Evolutionary conservation across 495 filamentous ascomycete species (phyloP).

Genomic region (Sphaerosporella brunnea): DNA sequence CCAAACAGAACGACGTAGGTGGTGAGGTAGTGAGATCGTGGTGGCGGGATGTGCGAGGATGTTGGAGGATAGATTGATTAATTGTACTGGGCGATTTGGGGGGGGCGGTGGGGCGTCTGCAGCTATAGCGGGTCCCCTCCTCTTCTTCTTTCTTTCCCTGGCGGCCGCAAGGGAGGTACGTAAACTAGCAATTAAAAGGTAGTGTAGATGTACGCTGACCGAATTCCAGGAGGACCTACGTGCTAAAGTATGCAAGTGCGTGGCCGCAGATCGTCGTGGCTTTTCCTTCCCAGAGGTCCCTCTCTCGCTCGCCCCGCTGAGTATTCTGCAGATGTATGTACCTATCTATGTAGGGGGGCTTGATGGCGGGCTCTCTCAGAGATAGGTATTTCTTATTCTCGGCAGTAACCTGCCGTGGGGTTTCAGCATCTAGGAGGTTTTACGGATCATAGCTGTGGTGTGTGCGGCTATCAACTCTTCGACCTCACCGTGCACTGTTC

Average conservation of each 20-base stretch:
- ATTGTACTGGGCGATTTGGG: too few relatives aligned
- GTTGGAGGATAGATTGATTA: slow-evolving; percentile 2
- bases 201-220: not conserved
- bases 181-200: not conserved
- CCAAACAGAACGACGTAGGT: not conserved
- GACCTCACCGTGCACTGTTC: too few relatives aligned
- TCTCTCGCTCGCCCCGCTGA: not conserved
- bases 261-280: not conserved
- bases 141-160: too few relatives aligned
- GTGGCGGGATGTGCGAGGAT: not conserved
- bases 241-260: not conserved
- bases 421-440: too few relatives aligned
- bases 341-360: too few relatives aligned
- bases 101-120: not conserved
- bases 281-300: not conserved
- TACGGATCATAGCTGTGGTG: too few relatives aligned
- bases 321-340: not conserved
- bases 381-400: too few relatives aligned
- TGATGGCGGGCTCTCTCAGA: too few relatives aligned
- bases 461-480: too few relatives aligned
- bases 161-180: not conserved
- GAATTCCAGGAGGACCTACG: not conserved
- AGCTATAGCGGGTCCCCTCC: too few relatives aligned
- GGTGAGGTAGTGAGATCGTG: not conserved
- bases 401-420: too few relatives aligned